These are phyloP conservation scores for Termitomyces sp. DNA, from an alignment of 768 basidiomycete species.

Conservation along the genomic window DNA sequence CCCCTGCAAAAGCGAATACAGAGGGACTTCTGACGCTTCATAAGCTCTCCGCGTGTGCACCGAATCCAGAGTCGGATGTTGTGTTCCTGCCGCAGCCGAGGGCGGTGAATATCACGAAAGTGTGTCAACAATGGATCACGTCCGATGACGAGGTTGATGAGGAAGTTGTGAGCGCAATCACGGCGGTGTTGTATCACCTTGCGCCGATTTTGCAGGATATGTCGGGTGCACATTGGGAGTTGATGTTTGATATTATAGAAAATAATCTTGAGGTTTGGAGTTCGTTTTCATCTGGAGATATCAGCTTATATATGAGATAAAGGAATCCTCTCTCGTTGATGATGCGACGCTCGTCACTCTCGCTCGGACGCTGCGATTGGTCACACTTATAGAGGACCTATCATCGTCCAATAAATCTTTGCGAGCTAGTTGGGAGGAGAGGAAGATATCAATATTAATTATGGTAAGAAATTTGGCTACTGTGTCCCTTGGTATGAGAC, in stretches of 20 bases:
- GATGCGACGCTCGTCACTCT: slow-evolving; percentile 52
- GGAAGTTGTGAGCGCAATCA: slow-evolving; percentile 74
- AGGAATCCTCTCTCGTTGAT: slow-evolving; percentile 62
- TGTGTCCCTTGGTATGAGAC: slow-evolving; percentile 37
- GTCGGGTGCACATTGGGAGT: slow-evolving; percentile 86
- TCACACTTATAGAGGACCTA: slow-evolving; percentile 66
- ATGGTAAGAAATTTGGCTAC: slow-evolving; percentile 59
- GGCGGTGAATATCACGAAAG: slow-evolving; percentile 82
- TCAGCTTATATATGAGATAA: neutral
- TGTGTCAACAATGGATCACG: slow-evolving; percentile 76
- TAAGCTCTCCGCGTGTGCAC: slow-evolving; percentile 66
- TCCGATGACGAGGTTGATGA: slow-evolving; percentile 63
- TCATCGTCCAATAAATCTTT: slow-evolving; percentile 63
- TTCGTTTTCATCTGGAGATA: neutral
- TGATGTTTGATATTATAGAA: slow-evolving; percentile 86
- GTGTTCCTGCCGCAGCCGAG: slow-evolving; percentile 82
- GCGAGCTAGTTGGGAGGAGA: slow-evolving; percentile 60
- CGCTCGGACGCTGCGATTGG: slow-evolving; percentile 63
- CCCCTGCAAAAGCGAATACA: slow-evolving; percentile 52
- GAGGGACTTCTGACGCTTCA: slow-evolving; percentile 68
- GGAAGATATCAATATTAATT: slow-evolving; percentile 44
- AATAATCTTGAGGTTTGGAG: slow-evolving; percentile 74
- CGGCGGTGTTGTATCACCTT: slow-evolving; percentile 64
- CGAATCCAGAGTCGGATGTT: slow-evolving; percentile 70
- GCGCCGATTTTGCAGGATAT: slow-evolving; percentile 87